Conservation (phyloP, 345 rosid species). For the Syzygium oleosum region DNA sequence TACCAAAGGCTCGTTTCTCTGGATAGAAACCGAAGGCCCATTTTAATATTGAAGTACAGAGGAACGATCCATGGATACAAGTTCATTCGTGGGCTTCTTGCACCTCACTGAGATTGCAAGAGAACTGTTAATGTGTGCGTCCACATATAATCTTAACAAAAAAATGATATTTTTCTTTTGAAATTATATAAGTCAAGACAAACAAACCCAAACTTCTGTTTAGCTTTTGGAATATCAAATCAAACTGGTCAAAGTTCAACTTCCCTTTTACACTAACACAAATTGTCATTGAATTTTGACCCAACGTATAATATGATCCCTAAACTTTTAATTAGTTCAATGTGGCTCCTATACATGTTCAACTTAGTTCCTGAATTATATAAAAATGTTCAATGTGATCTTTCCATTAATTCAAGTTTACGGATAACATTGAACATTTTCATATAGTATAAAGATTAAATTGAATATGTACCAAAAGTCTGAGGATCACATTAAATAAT, state of each 20-base stretch:
- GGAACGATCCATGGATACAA: not conserved
- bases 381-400: too few relatives aligned
- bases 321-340: too few relatives aligned
- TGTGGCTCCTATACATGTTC: accelerated
- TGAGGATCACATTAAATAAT: too few relatives aligned
- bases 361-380: too few relatives aligned
- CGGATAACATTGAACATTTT: too few relatives aligned
- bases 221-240: not conserved
- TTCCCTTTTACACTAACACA: too few relatives aligned
- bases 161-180: not conserved
- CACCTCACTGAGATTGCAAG: not conserved
- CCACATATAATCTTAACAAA: not conserved
- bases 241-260: accelerated
- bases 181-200: not conserved
- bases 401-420: too few relatives aligned
- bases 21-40: not conserved
- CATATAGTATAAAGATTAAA: too few relatives aligned
- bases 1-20: not conserved
- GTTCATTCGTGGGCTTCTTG: not conserved
- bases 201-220: not conserved
- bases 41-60: not conserved
- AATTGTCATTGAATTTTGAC: too few relatives aligned
- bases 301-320: too few relatives aligned
- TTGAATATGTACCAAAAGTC: too few relatives aligned
- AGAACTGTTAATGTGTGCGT: not conserved